phyloP scores from a whole-genome alignment of 768 basidiomycete genomes.

The Coprinellus micaceus region DNA sequence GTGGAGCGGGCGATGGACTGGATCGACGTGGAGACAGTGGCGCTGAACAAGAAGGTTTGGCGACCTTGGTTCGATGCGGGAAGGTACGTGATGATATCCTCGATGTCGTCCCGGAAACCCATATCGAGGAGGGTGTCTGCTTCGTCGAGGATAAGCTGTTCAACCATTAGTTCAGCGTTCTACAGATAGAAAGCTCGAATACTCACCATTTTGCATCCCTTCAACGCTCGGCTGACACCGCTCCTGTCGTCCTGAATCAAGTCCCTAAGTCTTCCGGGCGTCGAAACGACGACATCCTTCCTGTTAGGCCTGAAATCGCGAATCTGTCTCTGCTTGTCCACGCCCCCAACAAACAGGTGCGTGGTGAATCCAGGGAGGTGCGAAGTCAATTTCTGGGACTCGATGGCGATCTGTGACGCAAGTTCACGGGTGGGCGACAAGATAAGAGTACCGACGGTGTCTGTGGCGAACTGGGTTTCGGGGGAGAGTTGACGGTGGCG shows the following conservation, averaged over 20 bases:
- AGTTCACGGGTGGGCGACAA: slow-evolving; percentile 89
- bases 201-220: slow-evolving; percentile 57
- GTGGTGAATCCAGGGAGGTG: slow-evolving; percentile 67
- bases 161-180: neutral
- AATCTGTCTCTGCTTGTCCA: slow-evolving; percentile 61
- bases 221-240: slow-evolving; percentile 50
- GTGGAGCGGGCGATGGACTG: slow-evolving; percentile 62
- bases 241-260: slow-evolving; percentile 52
- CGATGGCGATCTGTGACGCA: slow-evolving; percentile 85
- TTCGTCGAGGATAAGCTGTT: slow-evolving; percentile 85
- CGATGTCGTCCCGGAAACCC: slow-evolving; percentile 88
- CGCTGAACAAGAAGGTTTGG: slow-evolving; percentile 92
- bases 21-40: slow-evolving; percentile 74
- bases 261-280: slow-evolving; percentile 85
- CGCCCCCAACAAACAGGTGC: slow-evolving; percentile 75
- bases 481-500: neutral
- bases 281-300: slow-evolving; percentile 83
- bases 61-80: slow-evolving; percentile 62
- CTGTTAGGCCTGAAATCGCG: slow-evolving; percentile 58
- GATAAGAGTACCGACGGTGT: slow-evolving; percentile 67
- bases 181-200: neutral
- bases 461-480: slow-evolving; percentile 32
- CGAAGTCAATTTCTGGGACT: slow-evolving; percentile 63
- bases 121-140: slow-evolving; percentile 88
- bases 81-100: slow-evolving; percentile 53